Evolutionary conservation across 352 stramenopile species (phyloP), one percentile per base, ranked within the genome.

Genomic region (Pythium aphanidermatum): DNA sequence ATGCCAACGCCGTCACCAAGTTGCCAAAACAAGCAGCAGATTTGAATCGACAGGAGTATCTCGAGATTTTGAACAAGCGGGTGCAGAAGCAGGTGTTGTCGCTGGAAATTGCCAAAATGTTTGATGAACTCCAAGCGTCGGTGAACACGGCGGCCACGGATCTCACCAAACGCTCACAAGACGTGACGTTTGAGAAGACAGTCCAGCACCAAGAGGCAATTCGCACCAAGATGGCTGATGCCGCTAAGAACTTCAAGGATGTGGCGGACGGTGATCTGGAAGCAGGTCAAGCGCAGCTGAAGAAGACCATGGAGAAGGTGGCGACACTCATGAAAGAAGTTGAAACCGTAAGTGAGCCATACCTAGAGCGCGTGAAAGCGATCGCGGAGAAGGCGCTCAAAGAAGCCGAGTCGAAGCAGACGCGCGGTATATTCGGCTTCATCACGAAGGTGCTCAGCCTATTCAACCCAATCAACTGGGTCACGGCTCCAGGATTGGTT

Each of bases 121-220:
- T 52, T 52, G 27, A 41, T 20, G 33, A 45, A 9, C 29, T 52
- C 10, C 12, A 52, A 27, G 23, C 42, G 6, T 44, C 31, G 3
- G n/a, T 52, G 8, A 13, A 52, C 17, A n/a, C 13, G 12, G 30
- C 34, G 31, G 20, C 32, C 3, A 30, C 24, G 9, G 31, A 52
- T 33, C n/a, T 52, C 13, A 52, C 44, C 12, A 17, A 17, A 29
- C 29, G 29, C 4, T 26, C 26, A 25, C 29, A 44, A 19, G 37
- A 5, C 4, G 44, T 21, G 10, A 32, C 11, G 17, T 52, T 44
- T 28, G 44, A 44, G 19, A 31, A 45, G 26, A 44, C 28, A 2
- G 21, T 52, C 7, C 23, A 41, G 30, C 24, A 34, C n/a, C 34
- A 41, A 12, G 33, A 52, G 21, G 33, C 37, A 7, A 41, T 44